These are phyloP conservation scores for Stemphylium lycopersici DNA, from an alignment of 2,329 filamentous ascomycete genomes.

Conservation along the genomic window DNA sequence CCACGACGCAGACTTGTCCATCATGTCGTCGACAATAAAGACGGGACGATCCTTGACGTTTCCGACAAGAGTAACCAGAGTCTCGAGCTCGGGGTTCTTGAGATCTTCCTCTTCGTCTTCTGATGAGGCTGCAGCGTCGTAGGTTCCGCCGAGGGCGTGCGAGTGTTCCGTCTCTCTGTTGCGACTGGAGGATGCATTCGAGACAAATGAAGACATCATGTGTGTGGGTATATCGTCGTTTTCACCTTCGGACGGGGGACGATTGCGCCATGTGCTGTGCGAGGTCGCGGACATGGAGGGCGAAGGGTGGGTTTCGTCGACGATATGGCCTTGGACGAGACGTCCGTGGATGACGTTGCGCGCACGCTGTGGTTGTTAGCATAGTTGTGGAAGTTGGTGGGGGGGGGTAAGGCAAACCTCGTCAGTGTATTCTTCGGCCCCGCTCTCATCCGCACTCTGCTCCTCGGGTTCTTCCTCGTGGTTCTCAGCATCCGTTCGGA, in stretches of 20 bases:
- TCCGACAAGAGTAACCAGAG: constrained; percentile 96
- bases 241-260: constrained; percentile 56
- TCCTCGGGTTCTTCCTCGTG: constrained; percentile 24
- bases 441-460: constrained; percentile 30
- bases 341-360: constrained; percentile 90
- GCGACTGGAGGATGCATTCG: constrained; percentile 70
- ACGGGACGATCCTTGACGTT: constrained; percentile 88
- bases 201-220: constrained; percentile 83
- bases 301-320: constrained; percentile 90
- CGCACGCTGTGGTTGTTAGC: constrained; percentile 60
- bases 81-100: constrained; percentile 79
- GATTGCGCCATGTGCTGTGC: constrained; percentile 58
- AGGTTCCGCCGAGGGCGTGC: constrained; percentile 79
- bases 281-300: constrained; percentile 70
- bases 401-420: constrained; percentile 55
- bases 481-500: constrained; percentile 28
- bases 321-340: constrained; percentile 90
- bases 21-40: constrained; percentile 98
- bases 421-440: constrained; percentile 67
- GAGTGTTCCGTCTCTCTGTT: constrained; percentile 58
- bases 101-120: constrained; percentile 95
- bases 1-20: constrained; percentile 96
- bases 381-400: background rate
- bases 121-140: constrained; percentile 79
- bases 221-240: constrained; percentile 68